Base-by-base conservation (phyloP, 371 early-diverging fungal species). In the Mucor irregularis region DNA sequence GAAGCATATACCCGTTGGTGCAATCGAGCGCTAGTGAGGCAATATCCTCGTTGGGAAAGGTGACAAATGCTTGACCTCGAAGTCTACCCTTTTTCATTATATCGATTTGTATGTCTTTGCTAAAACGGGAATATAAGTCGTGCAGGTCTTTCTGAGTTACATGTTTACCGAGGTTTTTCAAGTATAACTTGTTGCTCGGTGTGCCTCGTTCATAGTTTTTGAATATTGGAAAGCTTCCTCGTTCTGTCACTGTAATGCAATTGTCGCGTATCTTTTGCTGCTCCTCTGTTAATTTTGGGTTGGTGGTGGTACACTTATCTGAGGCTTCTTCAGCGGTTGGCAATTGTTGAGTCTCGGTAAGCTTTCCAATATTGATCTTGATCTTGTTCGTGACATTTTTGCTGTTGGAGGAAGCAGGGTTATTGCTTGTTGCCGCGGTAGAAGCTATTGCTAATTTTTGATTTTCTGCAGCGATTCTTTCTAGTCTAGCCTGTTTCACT, bases 11-110 rank as follows among this genome's bases (percentile, higher is more conserved):
- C 0, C 73, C 68, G 50, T 74, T 67, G 4, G 68, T 60, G 30
- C 49, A 58, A 7, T 71, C 56, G n/a, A 77, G 50, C 5, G 79
- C 76, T 14, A 39, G 19, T 0, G n/a, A 30, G 9, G 79, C 76
- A 3, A 26, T 31, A 14, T 51, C 47, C 22, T 49, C 45, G 17
- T 56, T 46, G 10, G 56, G 49, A 39, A 73, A 69, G 0, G 35
- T 56, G 13, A 76, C 59, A 53, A 78, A 78, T 9, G 79, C 79
- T 37, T 78, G 79, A 8, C 60, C 76, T 22, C 62, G 53, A 24
- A 78, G 38, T 29, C 66, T 58, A 5, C 76, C 76, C 34, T 58
- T 63, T 4, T 31, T 54, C 72, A 71, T 71, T n/a, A 76, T 34
- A 45, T 66, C 37, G 9, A 76, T 64, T 9, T 50, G 11, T 9